A percentile compares a stretch with the other conserved stretches of the same genome.
These are phyloP conservation scores for Veloporphyrellus conicus DNA, from an alignment of 1,284 basidiomycete genomes.

Conservation along the genomic window DNA sequence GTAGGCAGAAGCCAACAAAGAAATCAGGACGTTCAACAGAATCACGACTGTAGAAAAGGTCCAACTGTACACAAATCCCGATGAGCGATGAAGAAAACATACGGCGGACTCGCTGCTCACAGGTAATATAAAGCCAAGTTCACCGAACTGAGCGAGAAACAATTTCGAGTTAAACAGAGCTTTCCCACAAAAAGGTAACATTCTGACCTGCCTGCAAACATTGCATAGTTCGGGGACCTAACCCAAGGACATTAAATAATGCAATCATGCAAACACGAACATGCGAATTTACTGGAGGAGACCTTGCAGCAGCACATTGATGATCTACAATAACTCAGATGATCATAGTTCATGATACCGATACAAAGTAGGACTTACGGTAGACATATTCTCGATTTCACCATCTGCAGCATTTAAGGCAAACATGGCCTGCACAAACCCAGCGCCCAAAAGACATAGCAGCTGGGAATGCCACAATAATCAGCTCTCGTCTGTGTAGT, in stretches of 20 bases:
- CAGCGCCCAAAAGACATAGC: slow-evolving; percentile 75
- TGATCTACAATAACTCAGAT: slow-evolving; percentile 41
- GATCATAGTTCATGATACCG: background rate
- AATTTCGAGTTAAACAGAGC: slow-evolving; percentile 13
- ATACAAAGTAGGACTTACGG: slow-evolving; percentile 34
- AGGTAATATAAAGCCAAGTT: slow-evolving; percentile 80
- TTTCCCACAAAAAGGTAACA: background rate
- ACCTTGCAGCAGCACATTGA: slow-evolving; percentile 77
- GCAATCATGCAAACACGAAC: background rate
- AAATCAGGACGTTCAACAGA: slow-evolving; percentile 91
- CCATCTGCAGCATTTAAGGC: slow-evolving; percentile 91
- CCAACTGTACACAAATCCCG: slow-evolving; percentile 52
- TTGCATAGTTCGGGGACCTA: slow-evolving; percentile 78
- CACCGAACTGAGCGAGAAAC: slow-evolving; percentile 46
- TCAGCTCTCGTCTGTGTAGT: background rate
- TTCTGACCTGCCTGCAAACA: slow-evolving; percentile 50
- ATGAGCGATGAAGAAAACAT: slow-evolving; percentile 8
- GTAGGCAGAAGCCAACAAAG: slow-evolving; percentile 88
- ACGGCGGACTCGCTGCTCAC: slow-evolving; percentile 38
- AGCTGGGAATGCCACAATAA: slow-evolving; percentile 45
- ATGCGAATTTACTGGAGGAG: slow-evolving; percentile 61
- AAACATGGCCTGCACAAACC: slow-evolving; percentile 83
- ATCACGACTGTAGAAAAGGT: slow-evolving; percentile 83
- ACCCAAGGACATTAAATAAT: slow-evolving; percentile 1
- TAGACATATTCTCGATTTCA: slow-evolving; percentile 49